Base-by-base conservation (phyloP, 352 stramenopile genomes). In the Phytopythium oedochilum region DNA sequence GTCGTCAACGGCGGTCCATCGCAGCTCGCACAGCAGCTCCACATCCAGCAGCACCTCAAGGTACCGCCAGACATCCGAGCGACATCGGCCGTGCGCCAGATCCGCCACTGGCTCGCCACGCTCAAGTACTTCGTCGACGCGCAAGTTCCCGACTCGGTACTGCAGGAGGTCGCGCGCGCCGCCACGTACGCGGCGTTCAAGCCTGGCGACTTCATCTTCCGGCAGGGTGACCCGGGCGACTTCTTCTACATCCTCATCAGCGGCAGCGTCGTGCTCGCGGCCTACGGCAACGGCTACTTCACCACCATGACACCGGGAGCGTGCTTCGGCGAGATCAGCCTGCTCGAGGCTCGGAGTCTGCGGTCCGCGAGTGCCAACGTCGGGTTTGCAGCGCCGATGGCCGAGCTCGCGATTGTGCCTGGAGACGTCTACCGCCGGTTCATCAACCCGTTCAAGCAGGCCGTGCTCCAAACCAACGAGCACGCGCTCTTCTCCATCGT, bases 391-490 rank as follows among this genome's bases (percentile, higher is more conserved):
- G 60, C 67, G 8, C 45, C 72, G 0, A 66, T 51, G 26, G 78
- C 81, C 1, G 78, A 92, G 48, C 53, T 92, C 7, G 76, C 73
- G 0, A 57, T 83, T 39, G 63, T 89, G 3, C 72, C 81, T 1
- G 71, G 76, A 0, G 78, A 89, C 40, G 68, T 89, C 49, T 92
- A 88, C 36, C 71, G 74, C 2, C 76, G 78, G 22, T 71, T 65
- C 18, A 88, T 92, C 60, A 86, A 82, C 23, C 71, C 75, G 45
- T 84, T 80, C 75, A 89, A 92, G 57, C 71, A 87, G 42, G 75
- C 80, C 0, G 75, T 89, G 20, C 65, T 89, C 12, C 63, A 67
- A 25, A 65, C 67, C 14, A 87, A 75, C 2, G 78, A 89, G 55
- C 66, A 73, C 26, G 64, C 68, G 8, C 66, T 92, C 49, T 75